phyloP scores from a whole-genome alignment of 441 rosid species.

The Aleurites moluccanus region DNA sequence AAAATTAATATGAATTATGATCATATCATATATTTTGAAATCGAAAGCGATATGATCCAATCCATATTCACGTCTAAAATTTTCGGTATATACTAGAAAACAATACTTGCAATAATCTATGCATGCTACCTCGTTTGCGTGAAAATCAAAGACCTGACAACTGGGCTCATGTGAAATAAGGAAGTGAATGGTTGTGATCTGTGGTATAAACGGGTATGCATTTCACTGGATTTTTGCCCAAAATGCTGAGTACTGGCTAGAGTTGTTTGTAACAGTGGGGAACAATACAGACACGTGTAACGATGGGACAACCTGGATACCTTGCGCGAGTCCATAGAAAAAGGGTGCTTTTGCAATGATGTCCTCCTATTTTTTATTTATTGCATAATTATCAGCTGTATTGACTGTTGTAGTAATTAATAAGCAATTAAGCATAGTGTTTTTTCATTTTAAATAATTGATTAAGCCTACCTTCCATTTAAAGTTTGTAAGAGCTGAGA shows the following conservation, averaged over 20 bases:
- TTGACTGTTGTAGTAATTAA: not conserved
- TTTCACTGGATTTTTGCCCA: not conserved
- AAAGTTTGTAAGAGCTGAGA: not conserved
- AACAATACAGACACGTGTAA: slow-evolving; percentile 22
- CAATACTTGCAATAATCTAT: no score
- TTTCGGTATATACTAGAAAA: no score
- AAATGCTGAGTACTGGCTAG: not conserved
- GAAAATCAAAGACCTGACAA: no score
- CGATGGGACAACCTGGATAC: slow-evolving; percentile 24
- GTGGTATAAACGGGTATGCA: no score
- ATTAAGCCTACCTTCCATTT: not conserved
- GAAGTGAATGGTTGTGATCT: no score
- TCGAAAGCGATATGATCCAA: no score
- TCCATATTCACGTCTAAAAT: no score
- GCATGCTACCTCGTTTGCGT: no score
- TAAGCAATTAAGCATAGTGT: not conserved
- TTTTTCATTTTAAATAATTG: not conserved
- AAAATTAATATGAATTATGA: no score
- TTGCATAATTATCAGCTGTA: not conserved
- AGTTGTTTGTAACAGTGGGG: not conserved
- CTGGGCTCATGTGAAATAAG: no score
- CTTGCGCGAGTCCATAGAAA: not conserved
- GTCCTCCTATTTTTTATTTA: not conserved
- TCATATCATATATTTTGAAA: no score
- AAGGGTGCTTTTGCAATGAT: not conserved